Evolutionary conservation across 257 asterid species (phyloP).

Genomic region (Solanum chilense): DNA sequence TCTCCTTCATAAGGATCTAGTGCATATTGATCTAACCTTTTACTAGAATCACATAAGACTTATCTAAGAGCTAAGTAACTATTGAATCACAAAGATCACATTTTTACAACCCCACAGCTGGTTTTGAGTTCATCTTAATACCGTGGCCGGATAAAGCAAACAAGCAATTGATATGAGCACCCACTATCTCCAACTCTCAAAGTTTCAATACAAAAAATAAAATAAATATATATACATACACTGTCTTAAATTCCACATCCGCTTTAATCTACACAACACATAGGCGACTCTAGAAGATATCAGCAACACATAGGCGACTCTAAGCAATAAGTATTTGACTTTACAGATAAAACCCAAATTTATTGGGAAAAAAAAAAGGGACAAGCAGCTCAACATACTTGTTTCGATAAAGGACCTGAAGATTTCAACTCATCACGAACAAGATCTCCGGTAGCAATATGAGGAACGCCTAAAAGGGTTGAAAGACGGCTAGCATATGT

Average conservation of each 20-base stretch:
- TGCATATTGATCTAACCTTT: background rate
- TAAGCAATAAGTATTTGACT: background rate
- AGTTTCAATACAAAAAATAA: background rate
- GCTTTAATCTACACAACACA: background rate
- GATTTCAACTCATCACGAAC: conserved; percentile 88
- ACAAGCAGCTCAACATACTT: conserved; percentile 23
- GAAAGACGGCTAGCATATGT: conserved; percentile 96
- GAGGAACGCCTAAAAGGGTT: conserved; percentile 76
- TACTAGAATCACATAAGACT: background rate
- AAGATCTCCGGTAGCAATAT: conserved; percentile 98
- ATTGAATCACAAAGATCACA: background rate
- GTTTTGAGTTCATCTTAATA: background rate
- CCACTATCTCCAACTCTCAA: background rate
- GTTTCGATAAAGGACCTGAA: conserved; percentile 51
- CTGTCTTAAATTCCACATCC: background rate
- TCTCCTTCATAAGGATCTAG: background rate
- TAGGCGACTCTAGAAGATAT: background rate
- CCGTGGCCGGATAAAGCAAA: background rate
- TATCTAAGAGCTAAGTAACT: background rate
- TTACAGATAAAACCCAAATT: background rate
- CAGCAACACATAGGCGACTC: background rate
- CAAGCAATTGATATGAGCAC: background rate
- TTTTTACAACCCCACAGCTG: background rate
- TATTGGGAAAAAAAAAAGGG: background rate
- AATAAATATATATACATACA: background rate